phyloP scores from a whole-genome alignment of 2,329 filamentous ascomycete species.

The Sarocladium strictum region DNA sequence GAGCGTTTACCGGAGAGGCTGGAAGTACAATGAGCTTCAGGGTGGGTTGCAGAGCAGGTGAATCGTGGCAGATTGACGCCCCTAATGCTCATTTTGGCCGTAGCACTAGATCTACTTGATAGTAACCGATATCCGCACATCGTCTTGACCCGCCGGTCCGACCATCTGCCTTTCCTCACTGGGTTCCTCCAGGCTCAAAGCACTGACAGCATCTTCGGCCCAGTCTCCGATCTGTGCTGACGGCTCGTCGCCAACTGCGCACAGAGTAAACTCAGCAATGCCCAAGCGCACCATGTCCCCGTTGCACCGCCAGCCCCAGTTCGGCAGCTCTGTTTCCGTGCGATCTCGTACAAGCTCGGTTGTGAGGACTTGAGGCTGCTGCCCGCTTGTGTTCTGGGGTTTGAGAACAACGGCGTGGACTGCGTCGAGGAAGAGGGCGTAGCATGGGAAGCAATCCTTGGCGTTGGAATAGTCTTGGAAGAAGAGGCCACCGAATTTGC shows the following conservation, averaged over 20 bases:
- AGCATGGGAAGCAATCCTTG: background rate
- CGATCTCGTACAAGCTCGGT: background rate
- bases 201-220: background rate
- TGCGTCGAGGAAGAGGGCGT: background rate
- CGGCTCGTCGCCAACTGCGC: background rate
- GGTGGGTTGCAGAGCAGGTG: too few species aligned
- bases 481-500: background rate
- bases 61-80: too few species aligned
- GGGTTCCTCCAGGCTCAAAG: background rate
- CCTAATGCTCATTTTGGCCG: background rate
- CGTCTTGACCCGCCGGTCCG: background rate
- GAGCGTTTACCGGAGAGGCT: slow-evolving; percentile 16
- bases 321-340: background rate
- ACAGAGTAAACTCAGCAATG: background rate
- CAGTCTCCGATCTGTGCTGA: background rate
- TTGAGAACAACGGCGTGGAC: background rate
- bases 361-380: background rate
- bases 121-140: background rate
- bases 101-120: background rate
- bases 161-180: background rate
- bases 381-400: background rate
- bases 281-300: background rate
- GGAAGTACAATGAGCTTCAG: background rate
- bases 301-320: background rate
- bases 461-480: background rate